Percentiles rank a stretch among this genome's conserved stretches.
phyloP scores from a whole-genome alignment of 2,329 filamentous ascomycete species.

The Cordyceps militaris region DNA sequence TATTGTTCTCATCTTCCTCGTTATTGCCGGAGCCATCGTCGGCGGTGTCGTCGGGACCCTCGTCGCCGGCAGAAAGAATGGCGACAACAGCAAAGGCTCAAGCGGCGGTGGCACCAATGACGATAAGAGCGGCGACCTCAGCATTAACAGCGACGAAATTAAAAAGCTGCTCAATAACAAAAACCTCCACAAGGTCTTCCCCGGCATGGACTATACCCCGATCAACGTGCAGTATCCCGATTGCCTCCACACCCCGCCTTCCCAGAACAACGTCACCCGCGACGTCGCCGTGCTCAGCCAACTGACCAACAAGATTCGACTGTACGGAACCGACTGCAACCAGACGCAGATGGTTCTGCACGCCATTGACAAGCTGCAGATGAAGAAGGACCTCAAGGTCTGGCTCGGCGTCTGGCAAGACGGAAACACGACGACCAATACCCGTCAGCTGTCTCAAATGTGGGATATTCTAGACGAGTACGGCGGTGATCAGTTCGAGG shows the following conservation, averaged over 20 bases:
- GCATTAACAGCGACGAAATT: constrained; percentile 71
- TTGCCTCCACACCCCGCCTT: constrained; percentile 69
- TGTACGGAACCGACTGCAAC: constrained; percentile 96
- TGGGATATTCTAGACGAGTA: constrained; percentile 72
- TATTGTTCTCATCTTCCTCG: constrained; percentile 52
- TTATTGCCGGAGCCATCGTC: constrained; percentile 64
- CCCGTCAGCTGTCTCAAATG: constrained; percentile 74
- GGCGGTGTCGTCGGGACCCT: constrained; percentile 70
- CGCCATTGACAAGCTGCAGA: constrained; percentile 65
- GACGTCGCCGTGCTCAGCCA: constrained; percentile 87
- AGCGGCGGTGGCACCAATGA: constrained; percentile 10
- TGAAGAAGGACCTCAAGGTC: constrained; percentile 70
- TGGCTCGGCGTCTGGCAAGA: constrained; percentile 96
- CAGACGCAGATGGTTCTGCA: constrained; percentile 91
- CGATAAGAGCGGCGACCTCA: constrained; percentile 48
- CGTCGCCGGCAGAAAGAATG: constrained; percentile 45
- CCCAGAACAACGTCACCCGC: constrained; percentile 89
- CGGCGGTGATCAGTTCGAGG: constrained; percentile 63
- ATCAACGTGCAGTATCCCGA: constrained; percentile 85
- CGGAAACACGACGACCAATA: constrained; percentile 72
- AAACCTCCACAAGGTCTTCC: constrained; percentile 85
- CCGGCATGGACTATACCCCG: constrained; percentile 91
- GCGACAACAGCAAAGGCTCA: constrained; percentile 12
- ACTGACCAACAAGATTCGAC: constrained; percentile 76
- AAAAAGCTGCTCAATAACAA: constrained; percentile 72